A percentile compares a stretch with the other conserved stretches of the same genome.
Evolutionary conservation across 2,329 filamentous ascomycete genomes (phyloP).

Genomic region (Cercospora sp.): DNA sequence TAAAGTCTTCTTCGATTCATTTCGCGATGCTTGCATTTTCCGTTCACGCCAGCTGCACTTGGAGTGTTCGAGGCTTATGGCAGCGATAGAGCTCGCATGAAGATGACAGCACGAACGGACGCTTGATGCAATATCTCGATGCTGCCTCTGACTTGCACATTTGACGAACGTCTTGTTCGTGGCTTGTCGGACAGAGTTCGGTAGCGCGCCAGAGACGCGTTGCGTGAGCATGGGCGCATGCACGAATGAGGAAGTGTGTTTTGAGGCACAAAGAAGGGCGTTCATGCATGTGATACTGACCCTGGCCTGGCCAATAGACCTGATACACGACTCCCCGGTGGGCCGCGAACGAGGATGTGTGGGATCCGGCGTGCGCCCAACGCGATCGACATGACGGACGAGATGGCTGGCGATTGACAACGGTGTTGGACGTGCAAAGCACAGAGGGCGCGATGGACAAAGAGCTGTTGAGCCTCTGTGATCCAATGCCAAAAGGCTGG

Average conservation of each 20-base stretch:
- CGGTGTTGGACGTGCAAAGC: neutral
- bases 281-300: conserved; percentile 18
- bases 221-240: conserved; percentile 1
- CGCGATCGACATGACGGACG: neutral
- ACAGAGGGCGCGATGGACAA: neutral
- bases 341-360: conserved; percentile 7
- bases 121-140: neutral
- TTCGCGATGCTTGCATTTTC: neutral
- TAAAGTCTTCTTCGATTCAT: neutral
- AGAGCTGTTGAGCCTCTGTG: neutral
- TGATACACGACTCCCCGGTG: conserved; percentile 12
- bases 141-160: neutral
- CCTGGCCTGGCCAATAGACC: conserved; percentile 12
- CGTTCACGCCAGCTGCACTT: neutral
- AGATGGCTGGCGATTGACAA: conserved; percentile 1
- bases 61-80: neutral
- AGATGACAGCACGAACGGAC: neutral
- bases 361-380: neutral
- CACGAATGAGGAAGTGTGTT: conserved; percentile 18
- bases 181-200: neutral
- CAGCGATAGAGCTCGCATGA: neutral
- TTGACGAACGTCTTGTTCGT: neutral
- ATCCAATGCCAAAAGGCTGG: neutral
- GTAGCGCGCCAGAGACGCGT: conserved; percentile 5
- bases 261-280: conserved; percentile 13